Base-by-base conservation (phyloP, 106 monocot species). In the Dendrobium officinale region DNA sequence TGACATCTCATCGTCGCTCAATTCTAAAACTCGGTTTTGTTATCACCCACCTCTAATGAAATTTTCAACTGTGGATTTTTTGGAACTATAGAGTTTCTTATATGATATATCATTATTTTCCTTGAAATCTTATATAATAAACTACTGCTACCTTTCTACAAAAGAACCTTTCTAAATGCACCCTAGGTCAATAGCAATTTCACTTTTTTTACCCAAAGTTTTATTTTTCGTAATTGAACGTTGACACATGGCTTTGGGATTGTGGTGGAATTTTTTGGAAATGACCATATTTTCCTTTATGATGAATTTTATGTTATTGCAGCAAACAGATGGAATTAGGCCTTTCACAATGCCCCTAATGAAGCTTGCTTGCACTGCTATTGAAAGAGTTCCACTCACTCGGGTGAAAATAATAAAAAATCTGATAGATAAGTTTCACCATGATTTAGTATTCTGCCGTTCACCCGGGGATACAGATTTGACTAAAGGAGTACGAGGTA, bases 271-370 rank as follows among this genome's bases (percentile, higher is more conserved):
- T 10, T 79, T 55, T 17, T 79, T 44, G 11, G 27, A 33, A 3
- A 8, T 6, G 55, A 42, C 15, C 22, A 74, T 0, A 33, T 26
- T 19, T 16, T 75, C 54, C 44, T 73, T 75, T 26, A 37, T 61
- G 18, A 40, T 82, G 44, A 49, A 4, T 86, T 79, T 22, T 72
- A 47, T 86, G 75, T 54, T 51, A 66, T 81, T 67, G 80, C 84
- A 95, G 98, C 81, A 95, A 93, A 80, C 78, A 80, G 95, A 95
- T 95, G 99, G 99, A 78, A 99, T 99, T 80, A 91, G 95, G 59
- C 99, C 99, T 78, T 99, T 99, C 86, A 95, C 88, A 54, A 93
- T 95, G 99, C 99, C 99, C 79, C 80, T 99, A 6, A 95, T 99
- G 99, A 99, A 84, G 86, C 91, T 99, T 77, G 87, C 91, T 19